Evolutionary conservation across 768 basidiomycete species (phyloP).

Genomic region (Cyclocybe cylindracea): DNA sequence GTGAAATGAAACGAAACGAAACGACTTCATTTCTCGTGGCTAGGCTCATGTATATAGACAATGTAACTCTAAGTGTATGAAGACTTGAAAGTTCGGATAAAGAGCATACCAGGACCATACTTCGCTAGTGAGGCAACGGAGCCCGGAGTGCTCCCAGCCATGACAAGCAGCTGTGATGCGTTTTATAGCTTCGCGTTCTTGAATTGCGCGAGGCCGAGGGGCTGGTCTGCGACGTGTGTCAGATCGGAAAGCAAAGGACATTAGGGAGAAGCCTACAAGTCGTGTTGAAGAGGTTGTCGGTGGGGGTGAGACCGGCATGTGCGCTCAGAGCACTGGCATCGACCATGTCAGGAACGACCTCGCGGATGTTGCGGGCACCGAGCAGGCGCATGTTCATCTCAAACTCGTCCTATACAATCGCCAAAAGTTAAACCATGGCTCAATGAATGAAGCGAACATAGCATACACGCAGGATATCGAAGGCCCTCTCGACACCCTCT

Average conservation of each 20-base stretch:
- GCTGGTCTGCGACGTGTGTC: constrained; percentile 15
- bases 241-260: neutral
- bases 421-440: neutral
- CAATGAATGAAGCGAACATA: too few species aligned
- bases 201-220: constrained; percentile 18
- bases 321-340: constrained; percentile 71
- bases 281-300: constrained; percentile 66
- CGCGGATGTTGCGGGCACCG: constrained; percentile 77
- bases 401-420: constrained; percentile 75
- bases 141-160: neutral
- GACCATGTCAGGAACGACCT: constrained; percentile 88
- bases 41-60: neutral
- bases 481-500: constrained; percentile 80
- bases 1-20: too few species aligned
- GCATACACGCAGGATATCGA: constrained; percentile 74
- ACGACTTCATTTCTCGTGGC: too few species aligned
- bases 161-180: neutral
- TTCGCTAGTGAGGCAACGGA: neutral
- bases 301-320: constrained; percentile 69
- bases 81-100: too few species aligned
- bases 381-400: constrained; percentile 97
- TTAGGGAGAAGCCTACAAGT: constrained; percentile 63
- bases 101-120: too few species aligned
- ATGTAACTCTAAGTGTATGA: neutral
- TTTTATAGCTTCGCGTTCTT: constrained; percentile 23